A percentile compares a stretch with the other conserved stretches of the same genome.
Evolutionary conservation across 306 rosid genomes (phyloP).

Genomic region (Oemleria cerasiformis): DNA sequence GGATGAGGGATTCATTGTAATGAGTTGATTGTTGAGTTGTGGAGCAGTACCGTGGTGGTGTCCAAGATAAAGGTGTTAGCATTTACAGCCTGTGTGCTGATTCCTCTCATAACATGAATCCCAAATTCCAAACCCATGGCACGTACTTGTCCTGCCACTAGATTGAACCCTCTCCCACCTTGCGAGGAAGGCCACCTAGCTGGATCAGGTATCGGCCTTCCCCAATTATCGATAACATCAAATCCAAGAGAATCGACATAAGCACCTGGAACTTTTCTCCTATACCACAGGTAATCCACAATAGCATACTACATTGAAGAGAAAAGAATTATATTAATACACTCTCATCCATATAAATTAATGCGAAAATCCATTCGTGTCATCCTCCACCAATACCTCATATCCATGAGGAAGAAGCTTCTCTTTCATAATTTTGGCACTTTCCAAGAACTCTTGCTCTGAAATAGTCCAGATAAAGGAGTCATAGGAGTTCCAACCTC

Average conservation of each 20-base stretch:
- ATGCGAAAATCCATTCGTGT: background rate
- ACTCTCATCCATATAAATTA: background rate
- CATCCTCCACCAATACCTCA: conserved; percentile 48
- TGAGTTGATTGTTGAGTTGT: background rate
- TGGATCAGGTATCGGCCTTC: conserved; percentile 86
- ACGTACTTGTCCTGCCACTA: conserved; percentile 75
- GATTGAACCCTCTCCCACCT: conserved; percentile 68
- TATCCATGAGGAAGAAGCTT: conserved; percentile 62
- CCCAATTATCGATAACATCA: conserved; percentile 92
- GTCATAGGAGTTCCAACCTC: conserved; percentile 99
- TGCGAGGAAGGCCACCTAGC: conserved; percentile 88
- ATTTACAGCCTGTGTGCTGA: conserved; percentile 92
- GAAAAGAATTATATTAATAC: background rate
- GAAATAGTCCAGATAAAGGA: conserved; percentile 89
- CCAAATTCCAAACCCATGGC: conserved; percentile 87
- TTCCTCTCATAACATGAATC: conserved; percentile 96
- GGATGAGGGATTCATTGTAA: background rate
- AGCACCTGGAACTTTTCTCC: conserved; percentile 78
- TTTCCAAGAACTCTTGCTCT: conserved; percentile 64
- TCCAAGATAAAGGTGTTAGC: conserved; percentile 93
- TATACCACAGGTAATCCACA: conserved; percentile 97
- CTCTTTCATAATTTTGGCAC: conserved; percentile 54
- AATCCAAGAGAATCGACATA: conserved; percentile 72
- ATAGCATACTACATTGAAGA: conserved; percentile 69
- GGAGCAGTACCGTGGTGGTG: conserved; percentile 51